Evolutionary conservation across 164 flowering plant species (phyloP).

Genomic region (Stephania japonica): DNA sequence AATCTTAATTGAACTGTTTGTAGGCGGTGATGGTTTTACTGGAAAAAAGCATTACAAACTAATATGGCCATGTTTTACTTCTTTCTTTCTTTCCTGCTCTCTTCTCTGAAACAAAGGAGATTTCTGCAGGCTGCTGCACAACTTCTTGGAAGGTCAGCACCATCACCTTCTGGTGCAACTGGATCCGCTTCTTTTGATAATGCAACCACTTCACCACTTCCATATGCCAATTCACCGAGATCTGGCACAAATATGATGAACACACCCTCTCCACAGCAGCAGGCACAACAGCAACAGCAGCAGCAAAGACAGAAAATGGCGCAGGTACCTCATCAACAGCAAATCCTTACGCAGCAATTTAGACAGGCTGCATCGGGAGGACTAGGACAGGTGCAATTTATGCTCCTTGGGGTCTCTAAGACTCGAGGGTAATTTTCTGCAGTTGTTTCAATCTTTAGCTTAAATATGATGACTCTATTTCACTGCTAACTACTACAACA

Average conservation of each 20-base stretch:
- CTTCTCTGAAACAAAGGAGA: background rate
- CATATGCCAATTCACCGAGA: constrained; percentile 93
- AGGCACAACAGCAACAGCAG: constrained; percentile 53
- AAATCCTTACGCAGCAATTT: constrained; percentile 69
- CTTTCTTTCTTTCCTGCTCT: background rate
- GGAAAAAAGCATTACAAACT: background rate
- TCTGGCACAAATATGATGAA: constrained; percentile 77
- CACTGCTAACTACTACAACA: background rate
- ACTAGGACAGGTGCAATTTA: constrained; percentile 53
- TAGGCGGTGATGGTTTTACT: background rate
- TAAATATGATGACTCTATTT: background rate
- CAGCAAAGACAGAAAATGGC: constrained; percentile 65
- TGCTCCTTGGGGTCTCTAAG: background rate
- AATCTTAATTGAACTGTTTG: background rate
- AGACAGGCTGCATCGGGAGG: constrained; percentile 75
- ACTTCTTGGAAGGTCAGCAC: constrained; percentile 73
- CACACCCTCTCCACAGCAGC: constrained; percentile 94
- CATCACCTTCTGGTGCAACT: constrained; percentile 74
- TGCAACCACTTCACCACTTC: constrained; percentile 70
- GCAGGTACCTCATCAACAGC: constrained; percentile 78
- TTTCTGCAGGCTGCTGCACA: constrained; percentile 62
- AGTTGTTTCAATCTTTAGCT: background rate
- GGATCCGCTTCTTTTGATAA: constrained; percentile 60
- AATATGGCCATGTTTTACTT: background rate
- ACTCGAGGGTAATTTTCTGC: background rate